These are phyloP conservation scores for Alternaria ventricosa DNA, from an alignment of 2,329 filamentous ascomycete genomes.

Conservation along the genomic window DNA sequence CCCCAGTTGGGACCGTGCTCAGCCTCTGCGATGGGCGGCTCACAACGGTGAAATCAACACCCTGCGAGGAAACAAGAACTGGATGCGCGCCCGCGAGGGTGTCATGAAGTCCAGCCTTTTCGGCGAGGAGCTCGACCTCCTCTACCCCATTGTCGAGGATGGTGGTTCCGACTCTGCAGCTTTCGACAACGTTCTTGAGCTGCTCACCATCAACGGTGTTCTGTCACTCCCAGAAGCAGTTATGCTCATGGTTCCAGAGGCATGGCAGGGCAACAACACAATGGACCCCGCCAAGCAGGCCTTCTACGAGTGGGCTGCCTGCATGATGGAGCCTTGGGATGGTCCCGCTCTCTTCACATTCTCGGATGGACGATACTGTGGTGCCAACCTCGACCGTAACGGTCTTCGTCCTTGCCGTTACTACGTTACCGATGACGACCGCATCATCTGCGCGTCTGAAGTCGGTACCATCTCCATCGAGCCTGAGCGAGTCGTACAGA, in stretches of 20 bases:
- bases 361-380: slow-evolving; percentile 93
- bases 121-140: slow-evolving; percentile 84
- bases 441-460: slow-evolving; percentile 96
- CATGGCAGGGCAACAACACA: slow-evolving; percentile 90
- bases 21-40: slow-evolving; percentile 94
- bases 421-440: slow-evolving; percentile 95
- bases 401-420: slow-evolving; percentile 94
- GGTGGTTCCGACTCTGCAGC: slow-evolving; percentile 96
- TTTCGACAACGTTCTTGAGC: slow-evolving; percentile 94
- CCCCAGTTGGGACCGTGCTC: slow-evolving; percentile 96
- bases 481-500: slow-evolving; percentile 87
- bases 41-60: slow-evolving; percentile 99
- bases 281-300: slow-evolving; percentile 97
- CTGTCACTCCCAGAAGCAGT: slow-evolving; percentile 93
- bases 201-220: slow-evolving; percentile 94
- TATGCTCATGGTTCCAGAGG: slow-evolving; percentile 98
- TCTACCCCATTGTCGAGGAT: slow-evolving; percentile 96
- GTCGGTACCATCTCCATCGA: slow-evolving; percentile 93
- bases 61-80: slow-evolving; percentile 97
- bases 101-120: slow-evolving; percentile 93
- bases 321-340: slow-evolving; percentile 99
- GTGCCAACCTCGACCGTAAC: slow-evolving; percentile 95
- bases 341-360: slow-evolving; percentile 97
- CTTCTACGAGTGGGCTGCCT: slow-evolving; percentile 98
- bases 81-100: slow-evolving; percentile 97